phyloP scores from a whole-genome alignment of 306 rosid species.

The Myrica gale region DNA sequence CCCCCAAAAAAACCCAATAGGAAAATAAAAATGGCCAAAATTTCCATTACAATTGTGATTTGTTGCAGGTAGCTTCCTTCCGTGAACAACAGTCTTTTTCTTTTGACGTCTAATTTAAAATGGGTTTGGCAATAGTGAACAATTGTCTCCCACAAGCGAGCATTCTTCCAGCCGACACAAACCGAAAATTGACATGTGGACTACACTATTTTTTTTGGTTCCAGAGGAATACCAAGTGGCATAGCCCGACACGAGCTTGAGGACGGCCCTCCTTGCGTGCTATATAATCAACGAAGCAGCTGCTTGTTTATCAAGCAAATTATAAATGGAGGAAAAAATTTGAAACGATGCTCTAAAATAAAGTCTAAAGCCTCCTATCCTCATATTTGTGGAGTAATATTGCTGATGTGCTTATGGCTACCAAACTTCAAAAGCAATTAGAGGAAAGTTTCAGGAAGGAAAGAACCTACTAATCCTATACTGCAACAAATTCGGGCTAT shows the following conservation, averaged over 20 bases:
- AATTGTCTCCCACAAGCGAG: constrained; percentile 23
- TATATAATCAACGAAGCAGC: neutral
- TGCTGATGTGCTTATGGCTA: neutral
- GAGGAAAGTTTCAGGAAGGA: neutral
- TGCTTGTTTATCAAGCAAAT: neutral
- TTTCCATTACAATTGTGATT: neutral
- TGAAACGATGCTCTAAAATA: neutral
- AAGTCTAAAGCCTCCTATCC: constrained; percentile 3
- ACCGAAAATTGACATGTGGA: neutral
- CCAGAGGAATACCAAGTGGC: neutral
- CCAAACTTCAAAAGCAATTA: neutral
- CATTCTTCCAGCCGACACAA: constrained; percentile 14
- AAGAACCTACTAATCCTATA: neutral
- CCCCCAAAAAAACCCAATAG: too few relatives aligned
- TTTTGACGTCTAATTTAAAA: neutral
- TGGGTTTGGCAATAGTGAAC: neutral
- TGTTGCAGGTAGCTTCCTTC: neutral
- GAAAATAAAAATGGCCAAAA: neutral
- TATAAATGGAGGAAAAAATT: neutral
- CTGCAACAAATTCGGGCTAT: too few relatives aligned
- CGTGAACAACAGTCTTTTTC: neutral
- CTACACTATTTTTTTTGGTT: neutral
- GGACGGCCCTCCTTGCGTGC: neutral
- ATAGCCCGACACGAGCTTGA: neutral
- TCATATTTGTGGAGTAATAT: neutral